A percentile compares a stretch with the other conserved stretches of the same genome.
Conservation (phyloP, 129 eudicot genomes). For the Silybum marianum region DNA sequence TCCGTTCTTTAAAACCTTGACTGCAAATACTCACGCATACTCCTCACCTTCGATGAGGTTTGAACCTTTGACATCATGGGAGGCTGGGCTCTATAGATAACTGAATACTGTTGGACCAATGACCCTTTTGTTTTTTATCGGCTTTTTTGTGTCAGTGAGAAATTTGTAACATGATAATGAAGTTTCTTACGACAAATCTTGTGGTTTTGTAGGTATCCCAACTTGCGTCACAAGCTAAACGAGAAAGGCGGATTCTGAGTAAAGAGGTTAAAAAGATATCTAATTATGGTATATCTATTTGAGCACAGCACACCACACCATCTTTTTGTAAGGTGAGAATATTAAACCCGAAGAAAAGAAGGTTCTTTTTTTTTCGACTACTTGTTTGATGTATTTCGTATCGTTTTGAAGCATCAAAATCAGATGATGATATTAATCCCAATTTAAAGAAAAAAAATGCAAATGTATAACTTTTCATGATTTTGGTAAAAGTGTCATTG, state of each 20-base stretch:
- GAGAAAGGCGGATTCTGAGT: slow-evolving; percentile 60
- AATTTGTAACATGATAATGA: slow-evolving; percentile 8
- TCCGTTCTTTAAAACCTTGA: too few relatives aligned
- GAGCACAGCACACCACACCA: slow-evolving; percentile 31
- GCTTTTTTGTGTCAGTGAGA: background rate
- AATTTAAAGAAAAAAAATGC: background rate
- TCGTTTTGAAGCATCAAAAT: background rate
- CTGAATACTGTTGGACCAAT: background rate
- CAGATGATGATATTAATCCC: slow-evolving; percentile 11
- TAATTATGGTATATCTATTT: slow-evolving; percentile 85
- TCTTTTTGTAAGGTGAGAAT: slow-evolving; percentile 5
- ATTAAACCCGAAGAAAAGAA: background rate
- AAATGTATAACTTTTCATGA: background rate
- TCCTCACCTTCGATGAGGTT: background rate
- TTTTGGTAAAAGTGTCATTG: slow-evolving; percentile 1
- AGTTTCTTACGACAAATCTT: slow-evolving; percentile 16
- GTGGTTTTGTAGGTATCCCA: slow-evolving; percentile 51
- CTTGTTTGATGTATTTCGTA: slow-evolving; percentile 23
- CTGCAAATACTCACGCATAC: background rate
- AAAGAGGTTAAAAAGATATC: slow-evolving; percentile 86
- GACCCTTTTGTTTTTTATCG: background rate
- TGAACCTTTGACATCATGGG: background rate
- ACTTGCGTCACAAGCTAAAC: slow-evolving; percentile 68
- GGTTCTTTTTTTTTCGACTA: slow-evolving; percentile 24
- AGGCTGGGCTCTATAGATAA: background rate